A percentile compares a stretch with the other conserved stretches of the same genome.
phyloP scores from a whole-genome alignment of 2,329 filamentous ascomycete species.

The Lomentospora prolificans region DNA sequence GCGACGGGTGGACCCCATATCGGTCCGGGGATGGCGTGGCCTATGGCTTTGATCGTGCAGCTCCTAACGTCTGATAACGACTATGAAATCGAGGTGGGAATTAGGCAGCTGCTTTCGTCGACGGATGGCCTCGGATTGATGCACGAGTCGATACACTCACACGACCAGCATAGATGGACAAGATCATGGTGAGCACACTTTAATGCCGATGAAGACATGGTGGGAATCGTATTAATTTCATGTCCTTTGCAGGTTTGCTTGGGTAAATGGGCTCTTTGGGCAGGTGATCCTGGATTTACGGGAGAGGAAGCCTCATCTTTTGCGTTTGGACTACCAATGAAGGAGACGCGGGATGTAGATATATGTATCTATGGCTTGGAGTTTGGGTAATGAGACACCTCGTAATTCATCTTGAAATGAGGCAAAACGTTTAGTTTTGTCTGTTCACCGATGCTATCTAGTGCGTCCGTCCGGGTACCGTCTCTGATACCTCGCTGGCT shows the following conservation, averaged over 20 bases:
- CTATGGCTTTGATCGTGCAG: conserved; percentile 74
- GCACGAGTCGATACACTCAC: conserved; percentile 70
- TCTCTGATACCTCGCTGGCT: no score
- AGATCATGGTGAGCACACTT: conserved; percentile 28
- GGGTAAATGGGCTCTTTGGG: conserved; percentile 78
- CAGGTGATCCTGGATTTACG: conserved; percentile 70
- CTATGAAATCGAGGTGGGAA: conserved; percentile 58
- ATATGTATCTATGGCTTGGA: not conserved
- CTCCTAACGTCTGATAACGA: conserved; percentile 70
- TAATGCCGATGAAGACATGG: not conserved
- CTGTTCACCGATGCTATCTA: no score
- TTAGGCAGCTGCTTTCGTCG: conserved; percentile 55
- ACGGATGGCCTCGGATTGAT: conserved; percentile 67
- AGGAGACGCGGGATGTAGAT: not conserved
- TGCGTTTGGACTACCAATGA: conserved; percentile 36
- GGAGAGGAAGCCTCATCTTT: conserved; percentile 59
- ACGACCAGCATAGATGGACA: conserved; percentile 36
- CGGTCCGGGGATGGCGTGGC: conserved; percentile 67
- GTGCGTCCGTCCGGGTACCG: no score
- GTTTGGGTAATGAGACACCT: not conserved
- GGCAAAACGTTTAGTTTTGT: no score
- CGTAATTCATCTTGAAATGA: no score
- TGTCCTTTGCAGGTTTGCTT: conserved; percentile 68
- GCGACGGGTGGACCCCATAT: conserved; percentile 43
- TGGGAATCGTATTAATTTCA: no score